These are phyloP conservation scores for Somion occarium DNA, from an alignment of 1,284 basidiomycete genomes.

Conservation along the genomic window DNA sequence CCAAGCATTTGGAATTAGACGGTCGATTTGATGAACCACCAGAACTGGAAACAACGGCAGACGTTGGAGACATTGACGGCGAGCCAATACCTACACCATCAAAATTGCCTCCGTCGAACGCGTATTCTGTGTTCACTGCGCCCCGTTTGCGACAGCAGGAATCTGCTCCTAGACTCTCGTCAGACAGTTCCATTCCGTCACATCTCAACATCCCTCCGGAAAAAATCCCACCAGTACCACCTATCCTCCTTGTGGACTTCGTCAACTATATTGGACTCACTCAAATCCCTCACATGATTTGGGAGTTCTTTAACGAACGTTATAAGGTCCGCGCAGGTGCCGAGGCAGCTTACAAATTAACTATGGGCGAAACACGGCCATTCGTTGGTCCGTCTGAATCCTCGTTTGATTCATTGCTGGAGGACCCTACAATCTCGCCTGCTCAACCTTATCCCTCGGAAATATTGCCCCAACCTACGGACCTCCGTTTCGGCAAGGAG, in stretches of 20 bases:
- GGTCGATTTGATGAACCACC: slow-evolving; percentile 69
- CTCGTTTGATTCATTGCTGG: slow-evolving; percentile 8
- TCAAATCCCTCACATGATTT: slow-evolving; percentile 87
- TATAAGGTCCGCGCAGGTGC: slow-evolving; percentile 74
- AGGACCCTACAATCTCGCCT: slow-evolving; percentile 18
- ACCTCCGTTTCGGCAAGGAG: slow-evolving; percentile 73
- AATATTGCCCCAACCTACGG: slow-evolving; percentile 31
- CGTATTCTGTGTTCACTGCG: slow-evolving; percentile 38
- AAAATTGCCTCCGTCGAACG: slow-evolving; percentile 34
- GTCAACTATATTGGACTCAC: slow-evolving; percentile 82
- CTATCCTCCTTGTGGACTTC: slow-evolving; percentile 87
- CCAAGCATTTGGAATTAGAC: slow-evolving; percentile 67
- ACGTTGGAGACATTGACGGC: slow-evolving; percentile 25
- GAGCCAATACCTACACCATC: slow-evolving; percentile 37
- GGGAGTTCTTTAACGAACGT: slow-evolving; percentile 92
- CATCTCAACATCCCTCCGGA: slow-evolving; percentile 43
- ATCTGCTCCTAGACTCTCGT: slow-evolving; percentile 14
- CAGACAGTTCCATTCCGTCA: slow-evolving; percentile 26
- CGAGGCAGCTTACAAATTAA: slow-evolving; percentile 76
- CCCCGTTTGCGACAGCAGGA: slow-evolving; percentile 21
- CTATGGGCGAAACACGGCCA: slow-evolving; percentile 63
- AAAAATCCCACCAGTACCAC: slow-evolving; percentile 72
- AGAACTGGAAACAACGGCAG: slow-evolving; percentile 25
- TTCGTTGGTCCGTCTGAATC: slow-evolving; percentile 41
- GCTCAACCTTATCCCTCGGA: slow-evolving; percentile 22